Conservation (phyloP, 2,329 filamentous ascomycete genomes). For the Colletotrichum trifolii region DNA sequence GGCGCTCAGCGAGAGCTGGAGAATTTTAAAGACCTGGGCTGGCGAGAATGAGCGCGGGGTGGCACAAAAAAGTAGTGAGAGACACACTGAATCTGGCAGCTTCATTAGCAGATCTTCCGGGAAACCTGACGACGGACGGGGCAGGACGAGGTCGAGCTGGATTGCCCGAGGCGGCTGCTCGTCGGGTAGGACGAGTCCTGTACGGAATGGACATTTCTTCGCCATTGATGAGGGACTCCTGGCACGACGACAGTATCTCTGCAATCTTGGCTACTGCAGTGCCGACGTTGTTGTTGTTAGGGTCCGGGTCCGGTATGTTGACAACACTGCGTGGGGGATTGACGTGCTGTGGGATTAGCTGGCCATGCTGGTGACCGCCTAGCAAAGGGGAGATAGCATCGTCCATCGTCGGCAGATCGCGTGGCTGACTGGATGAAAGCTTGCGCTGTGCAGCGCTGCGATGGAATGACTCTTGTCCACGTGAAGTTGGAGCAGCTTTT, state of each 20-base stretch:
- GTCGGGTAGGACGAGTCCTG: slow-evolving; percentile 44
- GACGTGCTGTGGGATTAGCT: slow-evolving; percentile 24
- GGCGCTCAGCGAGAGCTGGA: slow-evolving; percentile 70
- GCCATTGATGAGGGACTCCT: slow-evolving; percentile 59
- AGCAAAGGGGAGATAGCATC: slow-evolving; percentile 24
- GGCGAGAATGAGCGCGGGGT: not conserved
- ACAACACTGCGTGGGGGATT: slow-evolving; percentile 22
- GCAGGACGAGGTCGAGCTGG: not conserved
- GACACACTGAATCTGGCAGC: slow-evolving; percentile 64
- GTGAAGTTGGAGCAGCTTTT: too few species aligned
- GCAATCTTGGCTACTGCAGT: slow-evolving; percentile 65
- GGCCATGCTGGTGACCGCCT: slow-evolving; percentile 17
- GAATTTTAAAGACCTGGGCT: slow-evolving; percentile 69
- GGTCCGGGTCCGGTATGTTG: slow-evolving; percentile 14
- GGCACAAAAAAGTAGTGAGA: not conserved
- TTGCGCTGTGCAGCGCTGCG: too few species aligned
- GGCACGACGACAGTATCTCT: slow-evolving; percentile 60
- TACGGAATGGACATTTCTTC: slow-evolving; percentile 61
- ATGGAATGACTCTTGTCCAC: too few species aligned
- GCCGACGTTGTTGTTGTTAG: slow-evolving; percentile 36
- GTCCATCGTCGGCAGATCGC: slow-evolving; percentile 10
- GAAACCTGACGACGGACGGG: slow-evolving; percentile 51
- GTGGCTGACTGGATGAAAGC: too few species aligned
- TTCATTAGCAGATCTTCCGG: slow-evolving; percentile 59
- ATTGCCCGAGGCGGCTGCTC: too few species aligned